A percentile compares a stretch with the other conserved stretches of the same genome.
Evolutionary conservation across 352 stramenopile species (phyloP).

Genomic region (Chrysophaeum taylorii): DNA sequence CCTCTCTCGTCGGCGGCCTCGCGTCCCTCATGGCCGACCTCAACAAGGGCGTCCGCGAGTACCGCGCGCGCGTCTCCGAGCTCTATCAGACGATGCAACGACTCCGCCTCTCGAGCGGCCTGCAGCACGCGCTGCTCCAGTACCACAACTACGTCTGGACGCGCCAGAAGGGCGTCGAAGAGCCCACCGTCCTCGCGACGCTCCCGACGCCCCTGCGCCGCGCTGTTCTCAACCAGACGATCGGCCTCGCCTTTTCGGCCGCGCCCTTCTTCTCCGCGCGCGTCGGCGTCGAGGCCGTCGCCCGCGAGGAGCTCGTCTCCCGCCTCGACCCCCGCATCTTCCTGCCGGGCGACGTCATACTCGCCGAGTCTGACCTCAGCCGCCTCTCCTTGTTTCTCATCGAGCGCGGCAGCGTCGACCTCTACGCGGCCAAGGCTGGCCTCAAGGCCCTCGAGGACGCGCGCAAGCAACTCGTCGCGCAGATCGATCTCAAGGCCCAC

Average conservation of each 20-base stretch:
- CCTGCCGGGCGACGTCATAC: conserved; percentile 34
- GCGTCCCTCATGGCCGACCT: conserved; percentile 41
- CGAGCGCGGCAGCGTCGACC: conserved; percentile 20
- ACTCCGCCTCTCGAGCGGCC: conserved; percentile 18
- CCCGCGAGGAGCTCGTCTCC: conserved; percentile 34
- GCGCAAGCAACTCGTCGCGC: not conserved
- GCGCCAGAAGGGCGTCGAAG: conserved; percentile 39
- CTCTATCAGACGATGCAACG: conserved; percentile 28
- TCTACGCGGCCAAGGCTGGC: not conserved
- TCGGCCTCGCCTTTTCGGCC: conserved; percentile 26
- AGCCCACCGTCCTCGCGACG: conserved; percentile 36
- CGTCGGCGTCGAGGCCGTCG: conserved; percentile 32
- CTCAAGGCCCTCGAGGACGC: not conserved
- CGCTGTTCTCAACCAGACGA: conserved; percentile 30
- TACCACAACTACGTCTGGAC: conserved; percentile 49
- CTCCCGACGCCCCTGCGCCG: conserved; percentile 33
- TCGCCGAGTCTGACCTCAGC: conserved; percentile 28
- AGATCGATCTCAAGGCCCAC: not conserved
- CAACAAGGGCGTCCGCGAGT: conserved; percentile 19
- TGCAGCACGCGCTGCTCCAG: conserved; percentile 34
- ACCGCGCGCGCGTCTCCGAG: conserved; percentile 19
- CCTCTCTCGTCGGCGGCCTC: conserved; percentile 38
- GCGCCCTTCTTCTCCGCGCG: conserved; percentile 35
- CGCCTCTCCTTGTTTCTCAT: conserved; percentile 27
- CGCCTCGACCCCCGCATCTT: conserved; percentile 38